These are phyloP conservation scores for Kitagawia praeruptora DNA, from an alignment of 129 eudicot genomes.

Conservation along the genomic window DNA sequence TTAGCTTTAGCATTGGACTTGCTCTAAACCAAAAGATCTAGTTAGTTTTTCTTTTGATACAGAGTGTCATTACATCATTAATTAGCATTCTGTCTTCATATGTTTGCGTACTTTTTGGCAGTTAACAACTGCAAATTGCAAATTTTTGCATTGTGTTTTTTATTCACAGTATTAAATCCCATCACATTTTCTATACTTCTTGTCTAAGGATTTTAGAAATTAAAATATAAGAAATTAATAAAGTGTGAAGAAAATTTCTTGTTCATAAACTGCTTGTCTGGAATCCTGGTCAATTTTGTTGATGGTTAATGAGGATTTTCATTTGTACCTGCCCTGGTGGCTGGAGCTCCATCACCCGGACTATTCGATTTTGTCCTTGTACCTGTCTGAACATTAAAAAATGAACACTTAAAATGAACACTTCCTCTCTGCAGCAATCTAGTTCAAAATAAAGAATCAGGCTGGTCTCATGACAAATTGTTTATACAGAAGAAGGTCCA, in stretches of 20 bases:
- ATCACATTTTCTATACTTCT: background rate
- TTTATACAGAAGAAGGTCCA: background rate
- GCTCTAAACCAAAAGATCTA: background rate
- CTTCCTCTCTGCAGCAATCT: background rate
- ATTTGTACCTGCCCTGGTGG: background rate
- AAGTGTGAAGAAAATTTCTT: background rate
- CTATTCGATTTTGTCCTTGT: background rate
- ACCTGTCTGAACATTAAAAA: background rate
- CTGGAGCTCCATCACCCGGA: background rate
- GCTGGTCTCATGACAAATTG: background rate
- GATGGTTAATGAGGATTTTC: background rate
- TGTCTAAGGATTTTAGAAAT: background rate
- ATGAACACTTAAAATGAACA: background rate
- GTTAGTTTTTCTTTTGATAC: background rate
- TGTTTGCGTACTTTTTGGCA: background rate
- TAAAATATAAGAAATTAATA: background rate
- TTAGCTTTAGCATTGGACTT: too few relatives aligned
- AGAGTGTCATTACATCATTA: background rate
- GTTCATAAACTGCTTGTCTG: background rate
- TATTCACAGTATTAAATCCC: background rate
- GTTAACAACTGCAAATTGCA: background rate
- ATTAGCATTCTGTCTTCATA: background rate
- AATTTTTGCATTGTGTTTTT: background rate
- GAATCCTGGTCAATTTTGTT: background rate
- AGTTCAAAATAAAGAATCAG: background rate